Evolutionary conservation across 495 filamentous ascomycete genomes (phyloP).

Genomic region (Tuber brumale): DNA sequence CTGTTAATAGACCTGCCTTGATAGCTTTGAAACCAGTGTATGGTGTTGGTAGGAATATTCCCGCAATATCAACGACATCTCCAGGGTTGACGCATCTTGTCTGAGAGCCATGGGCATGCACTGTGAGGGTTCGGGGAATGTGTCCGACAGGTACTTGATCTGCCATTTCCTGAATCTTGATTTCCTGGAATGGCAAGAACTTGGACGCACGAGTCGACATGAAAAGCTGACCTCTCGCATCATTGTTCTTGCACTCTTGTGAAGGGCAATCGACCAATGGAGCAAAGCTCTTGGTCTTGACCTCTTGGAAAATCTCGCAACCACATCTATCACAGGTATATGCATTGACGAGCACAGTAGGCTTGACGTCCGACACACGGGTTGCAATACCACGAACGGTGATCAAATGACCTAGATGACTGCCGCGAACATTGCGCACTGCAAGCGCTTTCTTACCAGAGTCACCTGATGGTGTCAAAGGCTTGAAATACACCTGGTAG

Average conservation of each 20-base stretch:
- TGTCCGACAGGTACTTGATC: constrained; percentile 97
- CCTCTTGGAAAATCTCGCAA: constrained; percentile 93
- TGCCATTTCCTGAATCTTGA: constrained; percentile 97
- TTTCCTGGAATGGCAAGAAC: constrained; percentile 94
- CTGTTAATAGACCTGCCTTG: constrained; percentile 85
- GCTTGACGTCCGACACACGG: constrained; percentile 94
- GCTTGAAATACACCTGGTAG: constrained; percentile 94
- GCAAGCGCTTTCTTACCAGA: constrained; percentile 73
- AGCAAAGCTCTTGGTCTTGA: constrained; percentile 81
- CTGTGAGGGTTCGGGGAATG: constrained; percentile 81
- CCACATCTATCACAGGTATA: constrained; percentile 96
- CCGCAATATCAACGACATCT: constrained; percentile 85
- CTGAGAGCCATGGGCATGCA: constrained; percentile 80
- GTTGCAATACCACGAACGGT: constrained; percentile 93
- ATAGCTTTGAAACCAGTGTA: constrained; percentile 98
- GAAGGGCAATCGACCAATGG: constrained; percentile 82
- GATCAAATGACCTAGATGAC: constrained; percentile 87
- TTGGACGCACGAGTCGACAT: constrained; percentile 91
- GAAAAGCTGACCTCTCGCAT: constrained; percentile 86
- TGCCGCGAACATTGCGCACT: constrained; percentile 83
- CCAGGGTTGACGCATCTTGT: constrained; percentile 84
- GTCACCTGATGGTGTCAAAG: constrained; percentile 63
- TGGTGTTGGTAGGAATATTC: constrained; percentile 92
- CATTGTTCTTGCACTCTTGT: constrained; percentile 78
- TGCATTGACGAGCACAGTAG: constrained; percentile 90